Conservation (phyloP, 192 early-diverging fungal species). For the Coemansia sp. region DNA sequence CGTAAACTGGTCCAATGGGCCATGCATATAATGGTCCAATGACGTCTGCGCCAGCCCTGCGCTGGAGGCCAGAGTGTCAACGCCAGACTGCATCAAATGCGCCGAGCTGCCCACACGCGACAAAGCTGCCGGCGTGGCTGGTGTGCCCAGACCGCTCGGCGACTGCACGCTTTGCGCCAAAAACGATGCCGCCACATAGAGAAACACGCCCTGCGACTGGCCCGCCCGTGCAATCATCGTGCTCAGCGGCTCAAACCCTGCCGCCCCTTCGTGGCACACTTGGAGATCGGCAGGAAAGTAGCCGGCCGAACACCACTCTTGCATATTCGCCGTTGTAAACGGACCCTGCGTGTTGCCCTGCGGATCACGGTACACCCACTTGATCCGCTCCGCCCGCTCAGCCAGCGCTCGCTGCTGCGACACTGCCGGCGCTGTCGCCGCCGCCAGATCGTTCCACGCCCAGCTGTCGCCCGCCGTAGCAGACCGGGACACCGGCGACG, state of each 20-base stretch:
- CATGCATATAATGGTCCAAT: neutral
- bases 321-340: conserved; percentile 87
- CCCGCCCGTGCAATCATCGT: conserved; percentile 66
- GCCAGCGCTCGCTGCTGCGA: conserved; percentile 23
- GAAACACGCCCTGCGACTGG: conserved; percentile 71
- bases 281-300: conserved; percentile 82
- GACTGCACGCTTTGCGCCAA: conserved; percentile 14
- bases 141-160: conserved; percentile 25
- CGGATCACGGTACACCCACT: conserved; percentile 87
- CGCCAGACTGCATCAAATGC: conserved; percentile 2
- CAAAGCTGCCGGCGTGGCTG: conserved; percentile 26
- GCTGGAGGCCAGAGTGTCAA: neutral
- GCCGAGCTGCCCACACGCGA: conserved; percentile 30
- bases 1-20: neutral
- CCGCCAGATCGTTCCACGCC: conserved; percentile 20
- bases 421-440: neutral
- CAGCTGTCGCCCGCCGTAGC: conserved; percentile 13
- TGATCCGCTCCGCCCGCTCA: conserved; percentile 41
- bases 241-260: conserved; percentile 76
- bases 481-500: conserved; percentile 4
- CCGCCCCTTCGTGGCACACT: conserved; percentile 77
- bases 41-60: neutral
- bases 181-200: conserved; percentile 42
- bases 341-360: conserved; percentile 86
- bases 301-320: conserved; percentile 87